Evolutionary conservation across 2,329 filamentous ascomycete genomes (phyloP).

Genomic region (Fusarium sororula): DNA sequence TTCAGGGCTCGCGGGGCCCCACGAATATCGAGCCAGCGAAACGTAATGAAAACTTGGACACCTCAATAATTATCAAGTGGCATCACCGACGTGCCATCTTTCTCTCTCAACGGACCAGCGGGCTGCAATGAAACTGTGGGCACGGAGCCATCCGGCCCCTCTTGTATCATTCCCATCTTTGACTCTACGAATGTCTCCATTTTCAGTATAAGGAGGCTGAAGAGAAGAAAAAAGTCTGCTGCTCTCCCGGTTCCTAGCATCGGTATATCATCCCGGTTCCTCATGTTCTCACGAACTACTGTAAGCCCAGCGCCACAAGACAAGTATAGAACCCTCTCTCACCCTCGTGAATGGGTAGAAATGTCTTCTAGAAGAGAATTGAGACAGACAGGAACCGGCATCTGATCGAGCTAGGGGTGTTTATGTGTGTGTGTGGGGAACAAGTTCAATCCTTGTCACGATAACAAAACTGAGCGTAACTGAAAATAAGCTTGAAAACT

Average conservation of each 20-base stretch:
- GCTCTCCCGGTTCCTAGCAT: slow-evolving; percentile 4
- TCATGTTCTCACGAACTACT: slow-evolving; percentile 7
- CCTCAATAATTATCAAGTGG: slow-evolving; percentile 3
- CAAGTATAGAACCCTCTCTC: slow-evolving; percentile 8
- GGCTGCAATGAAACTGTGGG: slow-evolving; percentile 3
- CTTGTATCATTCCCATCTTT: neutral
- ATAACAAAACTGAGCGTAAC: slow-evolving; percentile 1
- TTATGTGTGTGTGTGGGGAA: slow-evolving; percentile 18
- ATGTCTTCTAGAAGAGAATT: slow-evolving; percentile 22
- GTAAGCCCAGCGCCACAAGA: slow-evolving; percentile 16
- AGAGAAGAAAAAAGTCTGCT: neutral
- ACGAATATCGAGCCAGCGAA: slow-evolving; percentile 33
- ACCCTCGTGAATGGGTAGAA: slow-evolving; percentile 13
- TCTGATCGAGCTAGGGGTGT: slow-evolving; percentile 9
- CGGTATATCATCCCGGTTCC: neutral
- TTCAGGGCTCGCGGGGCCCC: slow-evolving; percentile 39
- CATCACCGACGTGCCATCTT: slow-evolving; percentile 8
- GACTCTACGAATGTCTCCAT: neutral
- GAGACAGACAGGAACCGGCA: slow-evolving; percentile 3
- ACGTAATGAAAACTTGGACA: slow-evolving; percentile 38
- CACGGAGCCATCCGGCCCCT: slow-evolving; percentile 23
- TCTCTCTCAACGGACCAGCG: neutral
- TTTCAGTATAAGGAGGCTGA: neutral
- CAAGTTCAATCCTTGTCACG: slow-evolving; percentile 10
- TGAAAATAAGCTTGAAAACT: slow-evolving; percentile 27